These are phyloP conservation scores for Cyberlindnera nakhonratchasimensis DNA, from an alignment of 805 yeast species.

Conservation along the genomic window DNA sequence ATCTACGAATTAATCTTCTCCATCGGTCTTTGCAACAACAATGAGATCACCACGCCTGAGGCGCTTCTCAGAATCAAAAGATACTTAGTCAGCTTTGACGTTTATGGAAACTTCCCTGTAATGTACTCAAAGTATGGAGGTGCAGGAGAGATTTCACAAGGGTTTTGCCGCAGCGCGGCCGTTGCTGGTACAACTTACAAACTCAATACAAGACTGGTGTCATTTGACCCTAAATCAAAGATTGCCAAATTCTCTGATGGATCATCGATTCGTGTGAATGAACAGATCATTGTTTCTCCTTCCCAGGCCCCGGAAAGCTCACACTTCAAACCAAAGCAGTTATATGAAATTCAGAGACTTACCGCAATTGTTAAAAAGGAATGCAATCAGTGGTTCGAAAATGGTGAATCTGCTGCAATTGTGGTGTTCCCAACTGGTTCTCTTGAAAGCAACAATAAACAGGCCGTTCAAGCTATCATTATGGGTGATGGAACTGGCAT, in stretches of 20 bases:
- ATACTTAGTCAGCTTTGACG: conserved; percentile 79
- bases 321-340: conserved; percentile 40
- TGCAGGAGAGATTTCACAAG: conserved; percentile 93
- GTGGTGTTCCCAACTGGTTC: conserved; percentile 92
- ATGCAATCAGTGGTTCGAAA: conserved; percentile 89
- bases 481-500: conserved; percentile 86
- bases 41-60: conserved; percentile 59
- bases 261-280: conserved; percentile 67
- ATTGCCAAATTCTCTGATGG: conserved; percentile 76
- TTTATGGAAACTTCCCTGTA: conserved; percentile 93
- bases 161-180: conserved; percentile 96
- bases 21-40: conserved; percentile 70
- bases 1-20: conserved; percentile 81
- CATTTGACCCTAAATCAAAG: conserved; percentile 63
- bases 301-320: conserved; percentile 51
- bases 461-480: conserved; percentile 82
- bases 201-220: conserved; percentile 60
- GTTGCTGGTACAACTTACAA: conserved; percentile 96
- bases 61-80: conserved; percentile 82
- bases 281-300: conserved; percentile 75
- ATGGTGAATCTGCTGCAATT: conserved; percentile 77
- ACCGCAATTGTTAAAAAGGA: conserved; percentile 80
- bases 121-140: conserved; percentile 92
- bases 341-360: conserved; percentile 65
- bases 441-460: conserved; percentile 56